Evolutionary conservation across 2,329 filamentous ascomycete genomes (phyloP).

Genomic region (Pestalotiopsis sp.): DNA sequence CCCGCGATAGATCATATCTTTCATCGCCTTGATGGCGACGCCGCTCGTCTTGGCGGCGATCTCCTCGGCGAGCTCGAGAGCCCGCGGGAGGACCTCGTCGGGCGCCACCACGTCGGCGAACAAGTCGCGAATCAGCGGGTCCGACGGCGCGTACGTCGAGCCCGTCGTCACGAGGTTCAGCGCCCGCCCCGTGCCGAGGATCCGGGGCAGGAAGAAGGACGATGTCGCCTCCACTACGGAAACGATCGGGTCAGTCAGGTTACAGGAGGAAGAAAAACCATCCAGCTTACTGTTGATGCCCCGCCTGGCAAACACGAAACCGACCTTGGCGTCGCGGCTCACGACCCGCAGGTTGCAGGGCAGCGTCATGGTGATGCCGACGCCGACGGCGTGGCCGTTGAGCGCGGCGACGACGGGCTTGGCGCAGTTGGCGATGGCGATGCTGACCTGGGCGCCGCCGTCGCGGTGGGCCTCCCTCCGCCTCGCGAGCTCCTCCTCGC

Average conservation of each 20-base stretch:
- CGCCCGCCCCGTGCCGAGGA: slow-evolving; percentile 67
- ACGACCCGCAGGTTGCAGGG: slow-evolving; percentile 57
- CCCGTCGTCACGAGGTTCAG: slow-evolving; percentile 71
- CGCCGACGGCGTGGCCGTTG: slow-evolving; percentile 62
- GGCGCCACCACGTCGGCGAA: slow-evolving; percentile 69
- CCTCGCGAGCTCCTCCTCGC: slow-evolving; percentile 8
- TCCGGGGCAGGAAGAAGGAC: slow-evolving; percentile 71
- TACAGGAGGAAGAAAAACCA: neutral
- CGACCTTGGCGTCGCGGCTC: slow-evolving; percentile 64
- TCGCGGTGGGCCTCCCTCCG: slow-evolving; percentile 40
- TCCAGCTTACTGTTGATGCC: slow-evolving; percentile 56
- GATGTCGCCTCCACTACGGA: slow-evolving; percentile 65
- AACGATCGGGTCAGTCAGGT: neutral
- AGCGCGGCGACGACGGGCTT: slow-evolving; percentile 64
- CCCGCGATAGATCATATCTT: slow-evolving; percentile 70
- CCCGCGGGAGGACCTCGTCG: slow-evolving; percentile 64
- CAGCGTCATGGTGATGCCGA: slow-evolving; percentile 65
- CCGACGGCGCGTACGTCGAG: slow-evolving; percentile 54
- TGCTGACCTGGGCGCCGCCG: slow-evolving; percentile 54
- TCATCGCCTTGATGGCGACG: slow-evolving; percentile 68
- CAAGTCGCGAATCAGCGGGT: slow-evolving; percentile 58
- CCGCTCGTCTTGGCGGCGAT: slow-evolving; percentile 68
- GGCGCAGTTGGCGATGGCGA: slow-evolving; percentile 59
- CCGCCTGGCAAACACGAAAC: slow-evolving; percentile 73
- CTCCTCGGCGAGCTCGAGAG: slow-evolving; percentile 68